phyloP scores from a whole-genome alignment of 257 asterid species.

The Jasminum sambac region DNA sequence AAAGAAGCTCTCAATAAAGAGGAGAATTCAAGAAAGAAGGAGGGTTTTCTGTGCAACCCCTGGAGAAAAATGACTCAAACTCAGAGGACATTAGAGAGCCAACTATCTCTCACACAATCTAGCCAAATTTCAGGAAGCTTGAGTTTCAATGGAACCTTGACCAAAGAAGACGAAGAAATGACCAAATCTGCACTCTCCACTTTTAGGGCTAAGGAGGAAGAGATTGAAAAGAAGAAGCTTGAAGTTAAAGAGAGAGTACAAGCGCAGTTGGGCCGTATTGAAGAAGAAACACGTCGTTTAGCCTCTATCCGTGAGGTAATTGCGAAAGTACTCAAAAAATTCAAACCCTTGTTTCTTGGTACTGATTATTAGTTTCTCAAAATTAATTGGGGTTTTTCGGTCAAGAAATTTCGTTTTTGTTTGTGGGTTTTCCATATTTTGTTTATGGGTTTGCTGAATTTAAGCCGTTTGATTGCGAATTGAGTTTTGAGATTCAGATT shows the following conservation, averaged over 20 bases:
- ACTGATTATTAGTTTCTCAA: background rate
- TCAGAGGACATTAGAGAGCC: slow-evolving; percentile 65
- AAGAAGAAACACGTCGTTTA: slow-evolving; percentile 87
- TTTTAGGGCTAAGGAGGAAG: slow-evolving; percentile 94
- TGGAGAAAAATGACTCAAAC: slow-evolving; percentile 51
- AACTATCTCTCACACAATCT: slow-evolving; percentile 64
- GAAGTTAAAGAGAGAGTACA: slow-evolving; percentile 90
- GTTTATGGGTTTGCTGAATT: background rate
- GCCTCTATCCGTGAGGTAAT: slow-evolving; percentile 86
- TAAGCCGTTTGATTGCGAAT: background rate
- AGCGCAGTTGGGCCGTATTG: slow-evolving; percentile 93
- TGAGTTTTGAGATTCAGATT: background rate
- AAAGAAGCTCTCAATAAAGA: slow-evolving; percentile 27
- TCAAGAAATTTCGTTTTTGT: background rate
- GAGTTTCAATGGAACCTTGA: slow-evolving; percentile 69
- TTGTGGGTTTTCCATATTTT: background rate
- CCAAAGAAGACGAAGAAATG: slow-evolving; percentile 91
- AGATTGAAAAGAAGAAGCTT: slow-evolving; percentile 91
- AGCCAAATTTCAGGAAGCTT: slow-evolving; percentile 78
- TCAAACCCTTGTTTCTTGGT: background rate
- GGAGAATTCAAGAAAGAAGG: slow-evolving; percentile 31
- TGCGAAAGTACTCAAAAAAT: too few species aligned
- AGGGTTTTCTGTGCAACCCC: slow-evolving; percentile 31
- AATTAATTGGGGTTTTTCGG: background rate
- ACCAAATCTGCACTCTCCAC: slow-evolving; percentile 85